A percentile compares a stretch with the other conserved stretches of the same genome.
Conservation (phyloP, 2,329 filamentous ascomycete genomes). For the Shiraia bambusicola region DNA sequence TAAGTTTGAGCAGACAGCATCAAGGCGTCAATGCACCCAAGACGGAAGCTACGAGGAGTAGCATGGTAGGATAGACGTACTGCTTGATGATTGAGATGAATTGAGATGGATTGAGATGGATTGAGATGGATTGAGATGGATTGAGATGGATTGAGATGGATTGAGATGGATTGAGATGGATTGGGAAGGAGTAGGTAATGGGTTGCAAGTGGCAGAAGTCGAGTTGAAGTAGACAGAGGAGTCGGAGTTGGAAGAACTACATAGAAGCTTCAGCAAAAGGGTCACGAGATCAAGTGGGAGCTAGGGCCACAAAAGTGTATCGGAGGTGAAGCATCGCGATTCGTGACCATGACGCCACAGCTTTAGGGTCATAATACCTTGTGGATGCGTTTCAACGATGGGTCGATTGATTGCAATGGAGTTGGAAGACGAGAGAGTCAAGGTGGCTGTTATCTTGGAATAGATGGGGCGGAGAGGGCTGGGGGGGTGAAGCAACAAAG, state of each 20-base stretch:
- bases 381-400: constrained; percentile 18
- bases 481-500: constrained; percentile 12
- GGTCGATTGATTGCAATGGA: constrained; percentile 11
- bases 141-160: constrained; percentile 9
- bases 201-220: constrained; percentile 20
- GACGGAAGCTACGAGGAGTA: neutral
- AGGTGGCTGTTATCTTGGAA: constrained; percentile 4
- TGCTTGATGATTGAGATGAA: constrained; percentile 24
- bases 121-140: constrained; percentile 16
- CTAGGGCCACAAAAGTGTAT: constrained; percentile 32
- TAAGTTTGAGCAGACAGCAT: no score
- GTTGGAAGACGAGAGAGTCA: neutral
- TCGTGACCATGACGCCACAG: constrained; percentile 14
- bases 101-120: constrained; percentile 8
- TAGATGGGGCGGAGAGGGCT: constrained; percentile 14
- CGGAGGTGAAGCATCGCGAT: constrained; percentile 19
- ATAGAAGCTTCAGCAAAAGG: constrained; percentile 32
- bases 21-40: constrained; percentile 4
- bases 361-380: constrained; percentile 32
- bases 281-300: constrained; percentile 35
- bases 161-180: constrained; percentile 14
- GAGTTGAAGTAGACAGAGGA: constrained; percentile 33
- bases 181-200: no score
- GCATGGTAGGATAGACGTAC: constrained; percentile 25
- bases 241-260: constrained; percentile 26